Percentiles rank a stretch among this genome's conserved stretches.
These are phyloP conservation scores for Coemansia sp. DNA, from an alignment of 192 early-diverging fungal genomes.

Conservation along the genomic window DNA sequence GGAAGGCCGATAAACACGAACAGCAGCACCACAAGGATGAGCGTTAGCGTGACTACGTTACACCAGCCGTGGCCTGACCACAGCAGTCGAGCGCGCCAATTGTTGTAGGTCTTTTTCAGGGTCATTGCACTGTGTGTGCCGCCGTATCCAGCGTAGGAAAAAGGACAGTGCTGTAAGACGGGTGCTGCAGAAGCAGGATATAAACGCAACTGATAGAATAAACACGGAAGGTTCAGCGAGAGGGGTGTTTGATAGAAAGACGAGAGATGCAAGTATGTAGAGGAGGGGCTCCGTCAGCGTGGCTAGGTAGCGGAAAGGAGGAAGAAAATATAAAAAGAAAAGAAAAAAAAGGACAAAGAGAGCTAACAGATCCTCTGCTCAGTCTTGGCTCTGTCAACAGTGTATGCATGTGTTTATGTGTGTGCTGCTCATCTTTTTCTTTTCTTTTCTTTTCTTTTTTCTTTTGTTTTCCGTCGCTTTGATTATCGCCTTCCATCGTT, in stretches of 20 bases:
- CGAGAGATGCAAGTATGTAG: neutral
- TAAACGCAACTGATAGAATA: too few species aligned
- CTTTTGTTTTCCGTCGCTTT: too few species aligned
- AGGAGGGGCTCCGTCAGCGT: too few species aligned
- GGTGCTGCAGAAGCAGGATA: too few species aligned
- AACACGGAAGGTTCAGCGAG: neutral
- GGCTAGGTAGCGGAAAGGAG: too few species aligned
- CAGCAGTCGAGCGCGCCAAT: conserved; percentile 41
- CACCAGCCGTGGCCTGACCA: conserved; percentile 58
- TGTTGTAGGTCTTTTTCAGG: conserved; percentile 37
- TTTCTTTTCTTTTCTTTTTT: too few species aligned
- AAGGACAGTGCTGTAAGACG: neutral
- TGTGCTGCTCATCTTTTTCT: too few species aligned
- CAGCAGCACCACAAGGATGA: conserved; percentile 49
- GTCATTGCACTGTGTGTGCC: conserved; percentile 9
- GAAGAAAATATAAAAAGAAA: too few species aligned
- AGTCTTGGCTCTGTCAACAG: too few species aligned
- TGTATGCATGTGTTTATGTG: too few species aligned
- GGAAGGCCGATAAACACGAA: conserved; percentile 55
- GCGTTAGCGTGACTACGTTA: conserved; percentile 46
- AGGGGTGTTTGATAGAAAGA: neutral
- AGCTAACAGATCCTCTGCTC: neutral
- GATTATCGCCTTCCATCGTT: too few species aligned
- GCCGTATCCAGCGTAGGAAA: neutral
- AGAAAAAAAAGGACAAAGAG: neutral